Evolutionary conservation across 2,329 filamentous ascomycete genomes (phyloP), one percentile per base, ranked within the genome.

Genomic region (Diaporthe sp.): DNA sequence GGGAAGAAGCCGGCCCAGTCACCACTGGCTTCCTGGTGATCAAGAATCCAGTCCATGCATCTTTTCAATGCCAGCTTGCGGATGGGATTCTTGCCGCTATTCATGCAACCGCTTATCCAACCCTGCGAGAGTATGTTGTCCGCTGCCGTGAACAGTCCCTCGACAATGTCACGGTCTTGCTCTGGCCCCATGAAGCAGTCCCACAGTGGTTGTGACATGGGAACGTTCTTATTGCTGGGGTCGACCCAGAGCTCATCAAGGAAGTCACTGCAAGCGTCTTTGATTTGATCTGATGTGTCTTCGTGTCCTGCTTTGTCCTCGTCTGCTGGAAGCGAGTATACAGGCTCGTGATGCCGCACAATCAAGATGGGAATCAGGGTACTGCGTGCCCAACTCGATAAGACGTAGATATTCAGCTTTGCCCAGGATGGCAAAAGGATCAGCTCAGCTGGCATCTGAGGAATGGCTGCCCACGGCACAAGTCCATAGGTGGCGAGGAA

Each of bases 171-270:
- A 59, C 53, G 25, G 30, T 70, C 58, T 75, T 75, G 25, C 58
- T 51, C 25, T n/a, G 63, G 2, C 13, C 58, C 58, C 6, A 61
- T 12, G 25, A 76, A 76, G 12, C 58, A 61, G 42, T 61, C 58
- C 58, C 58, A 44, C n/a, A 61, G 27, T 44, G 58, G 17, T 17
- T 37, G 58, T 44, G 58, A 61, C 4, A 44, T 42, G 13, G 58
- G 58, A 12, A 61, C 37, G 42, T 61, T 61, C 35, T 61, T 61
- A 7, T n/a, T 61, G 35, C 35, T 44, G 27, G 58, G 58, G 47
- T 81, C 75, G 22, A 72, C 50, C 81, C 81, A 82, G 13, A 82
- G 63, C 59, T 83, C 81, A 56, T 83, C 81, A 2, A 83, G 71
- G 51, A 78, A 83, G 42, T 77, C 37, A 35, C 79, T 81, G 44